Base-by-base conservation (phyloP, 306 rosid genomes). In the Styphnolobium japonicum region DNA sequence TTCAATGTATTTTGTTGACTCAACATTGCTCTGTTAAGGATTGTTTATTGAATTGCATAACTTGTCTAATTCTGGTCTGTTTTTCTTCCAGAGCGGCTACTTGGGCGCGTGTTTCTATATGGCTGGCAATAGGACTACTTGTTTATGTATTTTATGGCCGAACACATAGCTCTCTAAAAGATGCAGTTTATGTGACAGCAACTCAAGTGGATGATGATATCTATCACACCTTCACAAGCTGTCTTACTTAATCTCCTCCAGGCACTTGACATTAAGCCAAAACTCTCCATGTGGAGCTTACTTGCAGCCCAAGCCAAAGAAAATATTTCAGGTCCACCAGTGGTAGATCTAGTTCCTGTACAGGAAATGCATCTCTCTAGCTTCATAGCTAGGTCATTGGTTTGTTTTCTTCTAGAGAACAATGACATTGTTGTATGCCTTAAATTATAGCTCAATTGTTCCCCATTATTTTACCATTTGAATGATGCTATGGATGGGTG, bases 41-140 rank as follows among this genome's bases (percentile, higher is more conserved):
- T 73, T 72, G 8, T 78, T 72, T 31, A 36, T 49, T 22, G 3
- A 45, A 77, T 58, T 48, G 62, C 65, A 48, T 34, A 7, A 69
- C 51, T 39, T 39, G 12, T 67, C 48, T 55, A 33, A 68, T 65
- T 68, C 10, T 31, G 56, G 3, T 39, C 10, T 64, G 57, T 33
- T 58, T 78, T 22, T 39, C 81, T 65, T 81, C 10, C 83, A 94
- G 97, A 67, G 88, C 48, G 43, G 82, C 61, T 19, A 94, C 98
- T 3, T 94, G 98, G 97, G 64, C 82, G 4, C 89, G 97, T n/a
- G 97, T 92, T 63, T 89, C 97, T 7, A 77, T 92, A 56, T 94
- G 98, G 98, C 68, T 94, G 58, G 74, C 82, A 7, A 33, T 91
- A 29, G 98, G 98, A 51, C 83, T 83, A 51, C 19, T 87, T 10